Base-by-base conservation (phyloP, 2,329 filamentous ascomycete species). In the Pseudocercospora fuligena region DNA sequence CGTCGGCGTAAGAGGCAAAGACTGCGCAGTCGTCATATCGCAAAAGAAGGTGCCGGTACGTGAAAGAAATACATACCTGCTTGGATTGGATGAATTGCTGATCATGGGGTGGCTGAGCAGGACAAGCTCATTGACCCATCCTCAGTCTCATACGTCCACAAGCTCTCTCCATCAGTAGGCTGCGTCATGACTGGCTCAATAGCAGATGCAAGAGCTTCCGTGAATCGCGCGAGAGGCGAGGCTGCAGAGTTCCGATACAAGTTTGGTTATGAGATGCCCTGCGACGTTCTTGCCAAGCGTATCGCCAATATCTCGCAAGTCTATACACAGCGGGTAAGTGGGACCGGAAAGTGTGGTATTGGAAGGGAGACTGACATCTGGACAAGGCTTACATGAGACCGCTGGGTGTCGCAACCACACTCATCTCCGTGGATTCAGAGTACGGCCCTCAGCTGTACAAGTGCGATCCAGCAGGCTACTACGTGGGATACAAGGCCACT, bases 21-120 rank as follows among this genome's bases (percentile, higher is more conserved):
- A 95, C 84, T 98, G 94, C 78, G 95, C 95, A 36, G 95, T 99
- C 53, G 92, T 99, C 61, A 85, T 99, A 80, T 98, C 95, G 69
- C 95, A 99, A 84, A 99, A 99, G 90, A 99, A 99, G 85, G 95
- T 99, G 74, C 94, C 95, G 66, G 94, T 97, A 91, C 73, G 94
- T 83, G 64, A 21, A 46, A 58, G 31, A 58, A 25, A 23, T 29
- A 33, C 62, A 49, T 19, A 57, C n/a, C n/a, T 36, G 29, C 19
- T 12, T 27, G 33, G n/a, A 19, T 43, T 29, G 53, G 51, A 36
- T 5, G 12, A 33, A 65, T 60, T 60, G 60, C 73, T 75, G 63
- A 73, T 63, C 6, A 33, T 49, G 62, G 54, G 59, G 25, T 60
- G 19, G 43, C 33, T 36, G 43, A n/a, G 66, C 76, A 98, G 94